Conservation (phyloP, 2,329 filamentous ascomycete species). For the Berkeleyomyces rouxiae region DNA sequence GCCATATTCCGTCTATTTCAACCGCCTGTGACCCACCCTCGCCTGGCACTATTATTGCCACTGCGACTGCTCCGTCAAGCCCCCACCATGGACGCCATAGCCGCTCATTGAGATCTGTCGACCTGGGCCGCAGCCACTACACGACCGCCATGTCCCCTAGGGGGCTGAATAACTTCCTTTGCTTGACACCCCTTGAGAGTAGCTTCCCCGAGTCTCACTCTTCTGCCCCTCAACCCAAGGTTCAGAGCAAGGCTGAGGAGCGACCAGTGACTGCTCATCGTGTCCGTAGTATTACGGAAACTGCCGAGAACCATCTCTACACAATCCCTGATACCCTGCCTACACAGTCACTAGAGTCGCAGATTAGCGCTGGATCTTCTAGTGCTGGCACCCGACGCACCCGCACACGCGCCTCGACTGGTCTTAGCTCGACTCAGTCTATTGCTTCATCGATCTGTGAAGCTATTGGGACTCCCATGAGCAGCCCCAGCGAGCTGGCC, state of each 20-base stretch:
- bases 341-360: slow-evolving; percentile 6
- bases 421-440: slow-evolving; percentile 32
- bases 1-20: slow-evolving; percentile 6
- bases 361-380: slow-evolving; percentile 4
- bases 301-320: not conserved
- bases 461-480: slow-evolving; percentile 33
- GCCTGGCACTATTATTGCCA: not conserved
- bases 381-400: not conserved
- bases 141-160: slow-evolving; percentile 7
- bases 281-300: slow-evolving; percentile 19
- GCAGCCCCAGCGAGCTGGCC: slow-evolving; percentile 36
- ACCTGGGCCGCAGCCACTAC: slow-evolving; percentile 20
- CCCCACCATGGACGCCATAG: slow-evolving; percentile 24
- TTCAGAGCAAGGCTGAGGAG: slow-evolving; percentile 21
- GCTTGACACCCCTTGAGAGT: slow-evolving; percentile 13
- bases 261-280: slow-evolving; percentile 33
- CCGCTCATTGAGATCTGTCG: slow-evolving; percentile 31
- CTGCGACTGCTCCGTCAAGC: slow-evolving; percentile 9
- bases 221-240: slow-evolving; percentile 5
- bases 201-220: slow-evolving; percentile 22
- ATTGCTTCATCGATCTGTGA: slow-evolving; percentile 27
- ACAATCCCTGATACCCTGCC: slow-evolving; percentile 3
- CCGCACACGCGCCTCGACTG: slow-evolving; percentile 8
- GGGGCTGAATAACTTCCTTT: slow-evolving; percentile 11
- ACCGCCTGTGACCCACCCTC: not conserved